Evolutionary conservation across 768 basidiomycete species (phyloP).

Genomic region (Xerocomellus amylosporus): DNA sequence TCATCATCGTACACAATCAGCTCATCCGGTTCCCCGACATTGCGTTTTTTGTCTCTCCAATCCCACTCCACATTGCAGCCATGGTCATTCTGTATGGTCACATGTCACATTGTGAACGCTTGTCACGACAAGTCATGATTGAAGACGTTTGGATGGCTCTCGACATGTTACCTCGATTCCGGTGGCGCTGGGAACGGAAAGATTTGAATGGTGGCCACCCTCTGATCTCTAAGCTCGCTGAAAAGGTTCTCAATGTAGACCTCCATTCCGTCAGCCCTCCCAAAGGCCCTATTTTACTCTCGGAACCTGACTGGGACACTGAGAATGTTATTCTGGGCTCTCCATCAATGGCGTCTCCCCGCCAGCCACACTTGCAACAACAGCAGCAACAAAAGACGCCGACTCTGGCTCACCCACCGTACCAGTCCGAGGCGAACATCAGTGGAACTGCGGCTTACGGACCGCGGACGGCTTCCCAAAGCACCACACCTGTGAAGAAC

Average conservation of each 20-base stretch:
- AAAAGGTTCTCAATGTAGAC: conserved; percentile 73
- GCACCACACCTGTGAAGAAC: conserved; percentile 30
- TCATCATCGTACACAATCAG: conserved; percentile 79
- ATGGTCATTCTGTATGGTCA: conserved; percentile 90
- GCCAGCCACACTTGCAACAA: conserved; percentile 26
- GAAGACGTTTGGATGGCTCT: conserved; percentile 87
- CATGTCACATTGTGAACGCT: conserved; percentile 71
- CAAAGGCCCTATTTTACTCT: conserved; percentile 41
- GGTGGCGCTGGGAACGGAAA: conserved; percentile 90
- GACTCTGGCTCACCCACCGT: conserved; percentile 32
- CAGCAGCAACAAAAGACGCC: conserved; percentile 40
- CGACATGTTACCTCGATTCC: conserved; percentile 84
- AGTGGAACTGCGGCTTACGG: conserved; percentile 27
- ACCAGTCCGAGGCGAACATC: conserved; percentile 31
- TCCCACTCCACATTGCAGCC: conserved; percentile 84
- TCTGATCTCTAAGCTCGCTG: conserved; percentile 78
- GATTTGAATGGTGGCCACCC: conserved; percentile 78
- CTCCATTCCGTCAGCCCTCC: conserved; percentile 51
- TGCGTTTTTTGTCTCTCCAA: conserved; percentile 86
- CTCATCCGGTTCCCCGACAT: conserved; percentile 83
- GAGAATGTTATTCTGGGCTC: conserved; percentile 33
- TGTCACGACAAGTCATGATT: conserved; percentile 61
- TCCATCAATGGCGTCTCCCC: conserved; percentile 26
- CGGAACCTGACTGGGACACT: conserved; percentile 46
- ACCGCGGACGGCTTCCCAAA: conserved; percentile 25